Evolutionary conservation across 352 stramenopile species (phyloP), one percentile per base, ranked within the genome.

Genomic region (Phytophthora citricola): DNA sequence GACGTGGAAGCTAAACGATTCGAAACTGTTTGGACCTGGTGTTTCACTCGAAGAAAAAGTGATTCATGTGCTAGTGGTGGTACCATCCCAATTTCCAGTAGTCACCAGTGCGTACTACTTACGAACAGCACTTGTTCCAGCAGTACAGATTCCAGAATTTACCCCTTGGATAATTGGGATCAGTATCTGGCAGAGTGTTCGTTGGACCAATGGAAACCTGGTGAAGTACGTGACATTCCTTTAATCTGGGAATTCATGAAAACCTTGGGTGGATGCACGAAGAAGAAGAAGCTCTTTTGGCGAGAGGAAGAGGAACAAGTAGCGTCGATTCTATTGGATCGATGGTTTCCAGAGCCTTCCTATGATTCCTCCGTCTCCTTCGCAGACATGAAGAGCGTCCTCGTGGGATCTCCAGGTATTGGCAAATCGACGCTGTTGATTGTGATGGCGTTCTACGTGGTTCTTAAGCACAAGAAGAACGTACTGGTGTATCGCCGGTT

Each of bases 351-450:
- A 31, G 27, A 31, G 27, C 8, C 27, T 31, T 31, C n/a, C n/a
- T n/a, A n/a, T n/a, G n/a, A n/a, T n/a, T n/a, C n/a, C n/a, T n/a
- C n/a, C n/a, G n/a, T n/a, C n/a, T n/a, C n/a, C n/a, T n/a, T n/a
- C n/a, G n/a, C n/a, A n/a, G n/a, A n/a, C n/a, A n/a, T n/a, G n/a
- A n/a, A n/a, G n/a, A n/a, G n/a, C n/a, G n/a, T n/a, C n/a, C n/a
- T n/a, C n/a, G 54, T 73, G 53, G 63, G 56, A 2, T 72, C 63
- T 12, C 38, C 63, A 14, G 68, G 69, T 2, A 60, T 71, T 1
- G 65, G 64, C 61, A 77, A 77, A 59, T 77, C 64, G 58, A 75
- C 54, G 38, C 17, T 78, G 43, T 59, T 72, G 59, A 72, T 59
- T 24, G 14, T 78, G 44, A 40, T 78, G 56, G 52, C 64, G 2